Evolutionary conservation across 495 filamentous ascomycete species (phyloP).

Genomic region (Evansstolkia leycettana): DNA sequence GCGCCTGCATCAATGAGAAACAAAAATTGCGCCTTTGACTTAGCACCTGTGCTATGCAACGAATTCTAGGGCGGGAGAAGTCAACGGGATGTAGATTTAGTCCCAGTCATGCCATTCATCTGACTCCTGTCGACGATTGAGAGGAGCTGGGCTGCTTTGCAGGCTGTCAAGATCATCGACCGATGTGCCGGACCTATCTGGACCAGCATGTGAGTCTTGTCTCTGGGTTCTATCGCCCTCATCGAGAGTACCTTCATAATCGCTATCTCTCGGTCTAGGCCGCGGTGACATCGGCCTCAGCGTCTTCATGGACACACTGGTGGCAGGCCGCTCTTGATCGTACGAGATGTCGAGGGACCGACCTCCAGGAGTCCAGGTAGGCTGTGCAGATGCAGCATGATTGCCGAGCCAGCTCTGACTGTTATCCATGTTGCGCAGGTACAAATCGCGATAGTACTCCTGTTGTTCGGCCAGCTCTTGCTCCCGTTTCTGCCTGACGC

Average conservation of each 20-base stretch:
- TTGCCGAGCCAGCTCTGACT: constrained; percentile 20
- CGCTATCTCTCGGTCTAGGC: constrained; percentile 30
- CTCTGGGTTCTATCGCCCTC: neutral
- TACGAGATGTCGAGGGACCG: constrained; percentile 37
- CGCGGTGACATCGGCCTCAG: constrained; percentile 32
- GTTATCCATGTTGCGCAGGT: constrained; percentile 27
- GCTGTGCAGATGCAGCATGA: constrained; percentile 2
- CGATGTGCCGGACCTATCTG: neutral
- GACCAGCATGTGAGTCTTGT: neutral
- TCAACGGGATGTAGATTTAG: too few relatives aligned
- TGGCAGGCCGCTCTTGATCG: constrained; percentile 34
- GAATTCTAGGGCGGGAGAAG: neutral
- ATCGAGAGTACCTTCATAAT: constrained; percentile 26
- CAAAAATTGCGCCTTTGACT: too few relatives aligned
- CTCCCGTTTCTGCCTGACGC: constrained; percentile 43
- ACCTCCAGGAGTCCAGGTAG: constrained; percentile 11
- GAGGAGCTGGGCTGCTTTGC: neutral
- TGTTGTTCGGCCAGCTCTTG: constrained; percentile 39
- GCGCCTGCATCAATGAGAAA: too few relatives aligned
- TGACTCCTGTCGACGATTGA: constrained; percentile 6
- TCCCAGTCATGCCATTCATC: constrained; percentile 38
- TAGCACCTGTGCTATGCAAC: neutral
- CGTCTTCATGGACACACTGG: constrained; percentile 43
- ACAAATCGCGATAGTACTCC: constrained; percentile 32
- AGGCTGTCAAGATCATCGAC: neutral